phyloP scores from a whole-genome alignment of 495 filamentous ascomycete genomes.

The Lasiosphaeris hirsuta region DNA sequence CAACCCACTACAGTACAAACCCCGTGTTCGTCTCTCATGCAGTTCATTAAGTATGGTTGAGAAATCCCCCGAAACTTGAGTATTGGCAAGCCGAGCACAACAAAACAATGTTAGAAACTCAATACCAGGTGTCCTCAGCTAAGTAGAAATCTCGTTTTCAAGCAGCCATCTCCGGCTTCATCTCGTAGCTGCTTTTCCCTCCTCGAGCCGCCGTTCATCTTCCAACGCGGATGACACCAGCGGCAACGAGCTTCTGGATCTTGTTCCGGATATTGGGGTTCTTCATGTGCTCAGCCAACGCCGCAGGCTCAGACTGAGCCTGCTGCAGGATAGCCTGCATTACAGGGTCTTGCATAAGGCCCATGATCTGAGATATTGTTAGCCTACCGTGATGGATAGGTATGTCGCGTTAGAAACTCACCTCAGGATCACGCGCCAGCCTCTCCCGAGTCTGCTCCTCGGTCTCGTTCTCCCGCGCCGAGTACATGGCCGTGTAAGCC shows the following conservation, averaged over 20 bases:
- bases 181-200: too few relatives aligned
- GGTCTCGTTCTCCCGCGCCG: slow-evolving; percentile 86
- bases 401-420: slow-evolving; percentile 42
- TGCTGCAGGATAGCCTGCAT: slow-evolving; percentile 98
- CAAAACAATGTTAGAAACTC: not conserved
- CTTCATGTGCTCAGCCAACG: slow-evolving; percentile 94
- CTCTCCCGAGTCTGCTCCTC: slow-evolving; percentile 94
- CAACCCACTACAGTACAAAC: slow-evolving; percentile 2
- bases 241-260: slow-evolving; percentile 88
- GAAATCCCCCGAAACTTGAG: slow-evolving; percentile 3
- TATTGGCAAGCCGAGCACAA: not conserved
- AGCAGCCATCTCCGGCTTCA: not conserved
- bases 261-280: slow-evolving; percentile 78
- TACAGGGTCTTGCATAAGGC: slow-evolving; percentile 88
- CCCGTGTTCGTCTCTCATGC: slow-evolving; percentile 15
- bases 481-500: slow-evolving; percentile 86
- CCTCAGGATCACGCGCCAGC: slow-evolving; percentile 88
- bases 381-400: slow-evolving; percentile 21
- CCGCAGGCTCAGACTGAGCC: slow-evolving; percentile 88
- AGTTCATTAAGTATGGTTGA: slow-evolving; percentile 15
- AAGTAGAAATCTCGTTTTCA: not conserved
- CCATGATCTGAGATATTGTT: slow-evolving; percentile 63
- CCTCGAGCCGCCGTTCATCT: slow-evolving; percentile 28
- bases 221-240: slow-evolving; percentile 86
- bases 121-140: not conserved